Evolutionary conservation across 192 early-diverging fungal genomes (phyloP), one percentile per base, ranked within the genome.

Genomic region (Gonapodya sp.): DNA sequence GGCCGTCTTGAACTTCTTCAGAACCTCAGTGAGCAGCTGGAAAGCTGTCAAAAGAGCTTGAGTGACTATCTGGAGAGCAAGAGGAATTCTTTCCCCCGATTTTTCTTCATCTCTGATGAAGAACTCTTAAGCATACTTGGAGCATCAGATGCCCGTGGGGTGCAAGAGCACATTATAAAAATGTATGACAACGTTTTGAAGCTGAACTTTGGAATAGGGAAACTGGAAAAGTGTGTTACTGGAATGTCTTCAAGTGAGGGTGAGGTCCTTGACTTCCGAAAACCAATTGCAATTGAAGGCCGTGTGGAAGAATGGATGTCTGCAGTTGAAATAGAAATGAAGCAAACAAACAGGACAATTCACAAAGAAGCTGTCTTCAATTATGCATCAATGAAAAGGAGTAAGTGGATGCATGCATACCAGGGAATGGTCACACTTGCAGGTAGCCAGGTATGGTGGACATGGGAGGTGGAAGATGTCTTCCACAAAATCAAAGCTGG

Each of bases 391-490:
- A 91, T 90, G 88, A 85, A 88, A n/a, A 74, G 90, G 31, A 73
- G 87, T 16, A 82, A 83, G 1, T 91, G 90, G 90, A 83, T 91
- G n/a, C 81, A 82, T 35, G 73, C 82, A 0, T 89, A 91, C 79
- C 89, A 89, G 78, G 90, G 90, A 30, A 89, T 89, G 88, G 90
- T 91, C 16, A 85, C 85, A 1, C 82, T 91, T 0, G 88, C 88
- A 36, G 88, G 90, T 1, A 85, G 87, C n/a, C 90, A 91, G 79
- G 90, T 91, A 1, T 91, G 90, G 90, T 91, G 90, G 90, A 91
- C 90, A 33, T 91, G 90, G 88, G 90, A 91, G 78, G 90, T 64
- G 8, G 46, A 64, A 24, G 46, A 64, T 64, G 46, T 64, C 46
- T 64, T 64, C 46, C 46, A 64, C 46, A 64, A 64, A 64, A 64